Conservation (phyloP, 1,139 yeast species). For the Candida dubliniensis region DNA sequence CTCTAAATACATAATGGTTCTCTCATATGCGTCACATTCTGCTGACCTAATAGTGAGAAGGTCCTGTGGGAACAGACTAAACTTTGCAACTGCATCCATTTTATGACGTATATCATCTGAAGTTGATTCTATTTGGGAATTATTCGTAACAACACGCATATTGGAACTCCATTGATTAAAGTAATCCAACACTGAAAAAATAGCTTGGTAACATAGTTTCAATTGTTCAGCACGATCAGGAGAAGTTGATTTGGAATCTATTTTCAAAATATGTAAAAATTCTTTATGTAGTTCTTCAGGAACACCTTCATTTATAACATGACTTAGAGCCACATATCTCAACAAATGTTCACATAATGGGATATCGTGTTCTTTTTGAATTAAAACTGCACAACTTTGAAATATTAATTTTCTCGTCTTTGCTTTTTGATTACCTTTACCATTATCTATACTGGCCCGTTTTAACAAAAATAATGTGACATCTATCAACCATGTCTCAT, state of each 20-base stretch:
- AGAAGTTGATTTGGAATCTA: conserved; percentile 34
- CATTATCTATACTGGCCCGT: conserved; percentile 24
- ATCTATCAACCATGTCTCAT: conserved; percentile 65
- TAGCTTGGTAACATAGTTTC: conserved; percentile 65
- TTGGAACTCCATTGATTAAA: conserved; percentile 70
- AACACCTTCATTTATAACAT: conserved; percentile 50
- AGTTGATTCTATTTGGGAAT: conserved; percentile 9
- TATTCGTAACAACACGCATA: conserved; percentile 33
- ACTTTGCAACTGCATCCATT: conserved; percentile 39
- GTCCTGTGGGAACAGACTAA: conserved; percentile 64
- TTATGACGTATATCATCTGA: conserved; percentile 17
- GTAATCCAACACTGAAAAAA: conserved; percentile 81
- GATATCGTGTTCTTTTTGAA: conserved; percentile 66
- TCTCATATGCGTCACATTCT: conserved; percentile 81
- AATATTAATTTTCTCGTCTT: conserved; percentile 45
- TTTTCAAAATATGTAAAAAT: conserved; percentile 55
- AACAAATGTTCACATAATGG: conserved; percentile 69
- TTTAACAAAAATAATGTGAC: conserved; percentile 67
- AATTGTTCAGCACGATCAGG: conserved; percentile 57
- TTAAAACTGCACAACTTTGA: conserved; percentile 62
- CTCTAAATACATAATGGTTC: conserved; percentile 87
- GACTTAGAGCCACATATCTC: conserved; percentile 75
- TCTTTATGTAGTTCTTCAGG: conserved; percentile 54
- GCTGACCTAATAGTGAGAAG: conserved; percentile 76
- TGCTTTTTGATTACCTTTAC: conserved; percentile 7